Evolutionary conservation across 2,329 filamentous ascomycete species (phyloP), one percentile per base, ranked within the genome.

Genomic region (Drechslerella dactyloides): DNA sequence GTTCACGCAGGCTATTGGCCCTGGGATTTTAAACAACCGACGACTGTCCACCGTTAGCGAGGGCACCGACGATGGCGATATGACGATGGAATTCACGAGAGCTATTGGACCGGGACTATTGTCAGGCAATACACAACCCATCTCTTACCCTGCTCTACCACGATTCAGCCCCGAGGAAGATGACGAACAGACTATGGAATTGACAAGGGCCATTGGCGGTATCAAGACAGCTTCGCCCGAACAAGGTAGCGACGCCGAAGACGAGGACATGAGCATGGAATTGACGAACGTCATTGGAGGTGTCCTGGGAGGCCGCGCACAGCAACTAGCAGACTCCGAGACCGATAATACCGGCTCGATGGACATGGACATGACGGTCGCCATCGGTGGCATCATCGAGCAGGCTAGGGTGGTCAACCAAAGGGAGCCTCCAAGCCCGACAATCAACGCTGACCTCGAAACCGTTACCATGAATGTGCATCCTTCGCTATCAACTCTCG

Each of bases 251-350:
- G 66, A 69, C 24, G 65, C 61, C 1, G 73, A 68, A 1, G 74
- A 73, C 42, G 76, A 77, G 42, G 76, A 75, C 11, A 75, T 76
- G 58, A 78, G 75, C 1, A 97, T 97, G 93, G 93, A 97, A 76
- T 90, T 97, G 6, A 97, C 93, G 1, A 87, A 86, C 61, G 90
- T 87, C 7, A 83, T 96, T 59, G 93, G 93, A 7, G 86, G 88
- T 1, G 97, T 97, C 60, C 80, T 96, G 19, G 55, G 60, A 75
- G 48, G 51, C 51, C 37, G 54, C 21, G 54, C 4, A 19, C 52
- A 40, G 64, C 42, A 65, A 23, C 33, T 19, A 19, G 33, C n/a
- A 52, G 63, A 68, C 11, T 42, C 44, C 5, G 68, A 72, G 23
- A 52, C 44, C 27, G 68, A 72, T 24, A 65, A 65, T 50, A 72